Evolutionary conservation across 495 filamentous ascomycete species (phyloP).

Genomic region (Penicillium cataractarum): DNA sequence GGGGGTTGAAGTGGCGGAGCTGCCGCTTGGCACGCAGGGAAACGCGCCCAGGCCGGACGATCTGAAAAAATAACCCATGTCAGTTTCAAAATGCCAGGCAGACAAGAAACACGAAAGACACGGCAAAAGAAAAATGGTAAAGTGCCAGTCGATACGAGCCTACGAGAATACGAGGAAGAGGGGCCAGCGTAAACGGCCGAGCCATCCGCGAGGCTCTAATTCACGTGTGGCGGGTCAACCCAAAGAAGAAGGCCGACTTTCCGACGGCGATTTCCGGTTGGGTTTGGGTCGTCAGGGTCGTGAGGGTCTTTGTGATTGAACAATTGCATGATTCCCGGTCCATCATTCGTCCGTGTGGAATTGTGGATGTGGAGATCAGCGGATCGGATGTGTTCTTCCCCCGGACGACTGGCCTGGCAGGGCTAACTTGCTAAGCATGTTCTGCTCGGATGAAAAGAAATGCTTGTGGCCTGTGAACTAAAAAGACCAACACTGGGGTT

Average conservation of each 20-base stretch:
- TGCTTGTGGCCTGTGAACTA: not conserved
- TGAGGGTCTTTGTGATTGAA: slow-evolving; percentile 1
- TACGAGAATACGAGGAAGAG: not conserved
- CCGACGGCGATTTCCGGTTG: slow-evolving; percentile 1
- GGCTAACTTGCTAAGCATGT: not conserved
- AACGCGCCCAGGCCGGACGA: not conserved
- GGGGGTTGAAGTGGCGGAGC: slow-evolving; percentile 13
- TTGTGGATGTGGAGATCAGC: slow-evolving; percentile 7
- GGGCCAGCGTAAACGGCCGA: slow-evolving; percentile 7
- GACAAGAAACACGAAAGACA: slow-evolving; percentile 4
- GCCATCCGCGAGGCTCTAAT: slow-evolving; percentile 23
- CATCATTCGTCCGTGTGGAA: slow-evolving; percentile 3
- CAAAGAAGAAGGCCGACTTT: not conserved
- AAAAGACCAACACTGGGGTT: not conserved
- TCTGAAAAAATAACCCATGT: not conserved
- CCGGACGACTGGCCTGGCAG: slow-evolving; percentile 3
- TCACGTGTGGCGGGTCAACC: slow-evolving; percentile 18
- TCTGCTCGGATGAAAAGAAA: not conserved
- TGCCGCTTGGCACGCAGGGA: slow-evolving; percentile 12
- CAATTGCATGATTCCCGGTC: not conserved
- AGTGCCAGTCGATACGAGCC: slow-evolving; percentile 1
- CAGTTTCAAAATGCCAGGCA: slow-evolving; percentile 11
- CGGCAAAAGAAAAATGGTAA: not conserved
- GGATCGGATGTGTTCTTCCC: slow-evolving; percentile 4
- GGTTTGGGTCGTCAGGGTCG: not conserved